Evolutionary conservation across 805 yeast genomes (phyloP), one percentile per base, ranked within the genome.

Genomic region (Pichia kluyveri): DNA sequence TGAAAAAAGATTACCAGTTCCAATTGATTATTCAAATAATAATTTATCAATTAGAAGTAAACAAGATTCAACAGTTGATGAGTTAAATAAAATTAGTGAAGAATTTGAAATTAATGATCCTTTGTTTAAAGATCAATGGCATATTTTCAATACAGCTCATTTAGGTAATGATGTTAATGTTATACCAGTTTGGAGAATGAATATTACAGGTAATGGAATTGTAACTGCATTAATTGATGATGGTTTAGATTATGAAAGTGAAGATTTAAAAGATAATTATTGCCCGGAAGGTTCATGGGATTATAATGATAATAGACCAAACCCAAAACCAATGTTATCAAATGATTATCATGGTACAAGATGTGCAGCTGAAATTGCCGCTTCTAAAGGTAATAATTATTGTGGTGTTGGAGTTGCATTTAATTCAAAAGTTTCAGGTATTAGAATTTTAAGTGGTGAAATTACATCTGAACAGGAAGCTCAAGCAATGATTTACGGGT

Each of bases 381-480:
- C 86, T 5, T 93, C 83, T 3, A 89, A 79, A 45, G 70, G 71
- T 46, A 91, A 93, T 63, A 84, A 79, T 31, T 82, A 73, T 19
- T 93, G 99, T 67, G 99, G 99, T n/a, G 75, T 93, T 8, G 99
- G 99, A 42, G 95, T 90, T n/a, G 98, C 97, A 0, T 89, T 78
- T 57, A 78, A 79, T 49, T 80, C 96, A 5, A 78, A 83, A 57
- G 95, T 93, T 3, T 75, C 96, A 2, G 99, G 99, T 0, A 77
- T 93, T 34, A 77, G 99, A 46, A 91, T 93, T 50, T 73, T 93
- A 42, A 83, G 95, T 1, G 95, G 88, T 2, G 71, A 76, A 42
- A 77, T 93, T 43, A 79, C 91, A 3, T 70, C 86, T 3, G 96
- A 83, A 50, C 96, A 90, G 53, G 99, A 93, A 65, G 98, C 98